Evolutionary conservation across 805 yeast genomes (phyloP).

Genomic region (Yarrowia keelungensis): DNA sequence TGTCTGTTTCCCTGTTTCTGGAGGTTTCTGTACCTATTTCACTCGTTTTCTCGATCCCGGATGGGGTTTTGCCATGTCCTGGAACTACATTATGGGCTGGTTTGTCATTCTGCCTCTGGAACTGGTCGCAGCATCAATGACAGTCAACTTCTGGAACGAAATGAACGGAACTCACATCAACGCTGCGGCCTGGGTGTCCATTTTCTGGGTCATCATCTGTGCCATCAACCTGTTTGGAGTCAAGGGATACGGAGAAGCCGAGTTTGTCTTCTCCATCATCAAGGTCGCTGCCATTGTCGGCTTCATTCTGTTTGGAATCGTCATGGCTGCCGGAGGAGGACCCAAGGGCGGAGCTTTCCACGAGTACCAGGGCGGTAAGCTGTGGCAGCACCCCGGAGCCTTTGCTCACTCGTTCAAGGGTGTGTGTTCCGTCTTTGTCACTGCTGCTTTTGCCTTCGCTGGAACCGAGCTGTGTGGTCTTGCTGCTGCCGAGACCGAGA

Average conservation of each 20-base stretch:
- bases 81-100: slow-evolving; percentile 70
- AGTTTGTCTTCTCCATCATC: slow-evolving; percentile 61
- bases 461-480: slow-evolving; percentile 77
- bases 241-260: slow-evolving; percentile 67
- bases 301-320: slow-evolving; percentile 63
- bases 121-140: slow-evolving; percentile 64
- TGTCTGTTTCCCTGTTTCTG: slow-evolving; percentile 66
- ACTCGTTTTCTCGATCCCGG: slow-evolving; percentile 67
- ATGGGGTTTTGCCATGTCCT: slow-evolving; percentile 69
- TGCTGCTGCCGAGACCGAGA: slow-evolving; percentile 75
- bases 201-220: slow-evolving; percentile 58
- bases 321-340: slow-evolving; percentile 59
- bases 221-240: slow-evolving; percentile 60
- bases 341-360: slow-evolving; percentile 54
- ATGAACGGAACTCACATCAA: slow-evolving; percentile 47
- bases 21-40: slow-evolving; percentile 63
- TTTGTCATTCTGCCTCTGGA: slow-evolving; percentile 68
- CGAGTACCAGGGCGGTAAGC: slow-evolving; percentile 42
- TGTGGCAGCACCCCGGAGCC: slow-evolving; percentile 63
- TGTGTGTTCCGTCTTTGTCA: slow-evolving; percentile 67
- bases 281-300: slow-evolving; percentile 64
- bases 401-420: slow-evolving; percentile 70
- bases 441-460: slow-evolving; percentile 78
- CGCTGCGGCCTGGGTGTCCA: slow-evolving; percentile 61
- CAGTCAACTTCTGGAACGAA: slow-evolving; percentile 59